Evolutionary conservation across 495 filamentous ascomycete genomes (phyloP).

Genomic region (Aspergillus sclerotioniger): DNA sequence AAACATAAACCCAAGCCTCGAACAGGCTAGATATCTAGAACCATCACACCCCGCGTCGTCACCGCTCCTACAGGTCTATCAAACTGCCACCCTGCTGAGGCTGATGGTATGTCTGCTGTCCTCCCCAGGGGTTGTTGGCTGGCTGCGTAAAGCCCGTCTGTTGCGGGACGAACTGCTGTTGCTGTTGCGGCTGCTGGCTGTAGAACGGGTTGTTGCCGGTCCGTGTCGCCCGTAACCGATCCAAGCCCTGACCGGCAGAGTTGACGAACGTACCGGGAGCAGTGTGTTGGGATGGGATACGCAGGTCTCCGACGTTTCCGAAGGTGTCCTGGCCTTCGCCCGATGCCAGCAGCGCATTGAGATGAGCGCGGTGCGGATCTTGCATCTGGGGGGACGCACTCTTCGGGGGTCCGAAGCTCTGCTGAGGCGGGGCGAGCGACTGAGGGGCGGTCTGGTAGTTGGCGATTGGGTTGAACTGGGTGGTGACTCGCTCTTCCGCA

Average conservation of each 20-base stretch:
- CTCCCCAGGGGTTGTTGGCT: slow-evolving; percentile 72
- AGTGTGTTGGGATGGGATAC: slow-evolving; percentile 95
- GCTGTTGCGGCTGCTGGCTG: slow-evolving; percentile 56
- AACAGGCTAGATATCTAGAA: slow-evolving; percentile 8
- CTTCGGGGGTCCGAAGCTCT: slow-evolving; percentile 36
- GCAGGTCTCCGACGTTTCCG: slow-evolving; percentile 89
- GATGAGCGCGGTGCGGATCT: slow-evolving; percentile 77
- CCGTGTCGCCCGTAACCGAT: slow-evolving; percentile 64
- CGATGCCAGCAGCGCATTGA: slow-evolving; percentile 83
- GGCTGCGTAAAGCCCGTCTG: slow-evolving; percentile 45
- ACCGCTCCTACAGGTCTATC: slow-evolving; percentile 73
- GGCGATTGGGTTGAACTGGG: slow-evolving; percentile 54
- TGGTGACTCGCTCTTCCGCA: slow-evolving; percentile 66
- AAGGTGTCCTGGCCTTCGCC: slow-evolving; percentile 97
- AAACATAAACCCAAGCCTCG: background rate
- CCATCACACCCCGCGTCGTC: background rate
- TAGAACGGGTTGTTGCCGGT: slow-evolving; percentile 94
- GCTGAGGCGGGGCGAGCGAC: slow-evolving; percentile 5
- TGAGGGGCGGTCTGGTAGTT: slow-evolving; percentile 47
- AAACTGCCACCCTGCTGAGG: slow-evolving; percentile 73
- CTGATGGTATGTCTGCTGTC: slow-evolving; percentile 49
- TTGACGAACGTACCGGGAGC: slow-evolving; percentile 97
- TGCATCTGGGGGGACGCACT: slow-evolving; percentile 42
- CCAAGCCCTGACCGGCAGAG: slow-evolving; percentile 76
- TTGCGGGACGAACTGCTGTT: slow-evolving; percentile 59